These are phyloP conservation scores for Polyplosphaeria fusca DNA, from an alignment of 495 filamentous ascomycete species.

Conservation along the genomic window DNA sequence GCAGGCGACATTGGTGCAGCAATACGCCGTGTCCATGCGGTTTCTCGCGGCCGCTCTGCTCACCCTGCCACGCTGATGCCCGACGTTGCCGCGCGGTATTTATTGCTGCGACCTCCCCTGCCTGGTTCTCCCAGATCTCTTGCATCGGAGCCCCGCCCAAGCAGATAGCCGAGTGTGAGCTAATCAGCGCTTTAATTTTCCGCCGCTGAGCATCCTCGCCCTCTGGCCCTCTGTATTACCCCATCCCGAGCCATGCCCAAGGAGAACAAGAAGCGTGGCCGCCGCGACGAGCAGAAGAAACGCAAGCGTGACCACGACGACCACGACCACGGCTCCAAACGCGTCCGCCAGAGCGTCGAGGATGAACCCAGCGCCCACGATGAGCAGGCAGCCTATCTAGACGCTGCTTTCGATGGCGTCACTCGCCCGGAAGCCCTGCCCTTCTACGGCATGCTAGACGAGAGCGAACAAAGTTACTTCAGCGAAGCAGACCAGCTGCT, in stretches of 20 bases:
- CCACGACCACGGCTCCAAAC: conserved; percentile 27
- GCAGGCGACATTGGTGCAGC: no score
- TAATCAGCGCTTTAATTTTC: no score
- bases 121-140: no score
- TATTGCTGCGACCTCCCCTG: no score
- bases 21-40: no score
- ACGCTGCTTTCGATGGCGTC: conserved; percentile 24
- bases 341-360: conserved; percentile 29
- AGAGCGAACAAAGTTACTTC: conserved; percentile 93
- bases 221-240: no score
- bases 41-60: no score
- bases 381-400: conserved; percentile 20
- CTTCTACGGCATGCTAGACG: conserved; percentile 87
- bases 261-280: conserved; percentile 66
- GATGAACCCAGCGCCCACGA: conserved; percentile 2
- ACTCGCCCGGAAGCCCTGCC: conserved; percentile 45
- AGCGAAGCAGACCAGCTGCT: conserved; percentile 81
- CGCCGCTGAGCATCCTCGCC: no score
- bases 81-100: no score
- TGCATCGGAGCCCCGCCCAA: no score
- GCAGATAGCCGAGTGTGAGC: no score
- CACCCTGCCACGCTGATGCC: no score
- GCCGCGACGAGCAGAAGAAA: conserved; percentile 58
- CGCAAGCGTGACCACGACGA: conserved; percentile 48
- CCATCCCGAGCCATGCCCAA: conserved; percentile 54